Evolutionary conservation across 768 basidiomycete species (phyloP).

Genomic region (Serendipita indica): DNA sequence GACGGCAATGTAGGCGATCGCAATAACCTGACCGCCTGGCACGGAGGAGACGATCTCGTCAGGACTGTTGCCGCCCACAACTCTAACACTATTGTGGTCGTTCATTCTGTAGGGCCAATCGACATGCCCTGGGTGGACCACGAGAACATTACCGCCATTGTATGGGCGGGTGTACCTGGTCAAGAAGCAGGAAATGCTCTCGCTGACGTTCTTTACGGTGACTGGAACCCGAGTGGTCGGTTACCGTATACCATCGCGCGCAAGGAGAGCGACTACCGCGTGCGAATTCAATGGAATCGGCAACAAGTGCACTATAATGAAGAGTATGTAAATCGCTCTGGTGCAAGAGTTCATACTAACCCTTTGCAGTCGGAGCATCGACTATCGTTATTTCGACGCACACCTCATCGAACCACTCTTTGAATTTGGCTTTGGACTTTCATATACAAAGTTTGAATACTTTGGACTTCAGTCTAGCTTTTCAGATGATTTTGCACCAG

Average conservation of each 20-base stretch:
- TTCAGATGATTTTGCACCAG: slow-evolving; percentile 3
- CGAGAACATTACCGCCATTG: slow-evolving; percentile 28
- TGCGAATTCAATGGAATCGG: slow-evolving; percentile 30
- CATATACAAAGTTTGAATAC: slow-evolving; percentile 72
- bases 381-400: slow-evolving; percentile 59
- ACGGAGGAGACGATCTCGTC: slow-evolving; percentile 55
- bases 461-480: slow-evolving; percentile 34
- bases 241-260: slow-evolving; percentile 70
- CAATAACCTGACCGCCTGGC: slow-evolving; percentile 42
- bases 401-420: slow-evolving; percentile 30
- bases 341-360: background rate
- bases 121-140: slow-evolving; percentile 25
- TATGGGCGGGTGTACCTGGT: slow-evolving; percentile 57
- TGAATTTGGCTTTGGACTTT: slow-evolving; percentile 83
- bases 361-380: slow-evolving; percentile 39
- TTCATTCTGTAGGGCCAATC: slow-evolving; percentile 22
- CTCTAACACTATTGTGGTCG: slow-evolving; percentile 33
- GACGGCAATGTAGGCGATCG: slow-evolving; percentile 68
- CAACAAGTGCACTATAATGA: slow-evolving; percentile 25
- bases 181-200: slow-evolving; percentile 58
- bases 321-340: slow-evolving; percentile 35
- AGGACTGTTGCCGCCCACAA: slow-evolving; percentile 43
- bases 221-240: slow-evolving; percentile 50
- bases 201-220: slow-evolving; percentile 57
- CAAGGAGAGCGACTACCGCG: slow-evolving; percentile 39